Percentiles rank a stretch among this genome's conserved stretches.
Conservation (phyloP, 257 asterid species). For the Voacanga thouarsii region DNA sequence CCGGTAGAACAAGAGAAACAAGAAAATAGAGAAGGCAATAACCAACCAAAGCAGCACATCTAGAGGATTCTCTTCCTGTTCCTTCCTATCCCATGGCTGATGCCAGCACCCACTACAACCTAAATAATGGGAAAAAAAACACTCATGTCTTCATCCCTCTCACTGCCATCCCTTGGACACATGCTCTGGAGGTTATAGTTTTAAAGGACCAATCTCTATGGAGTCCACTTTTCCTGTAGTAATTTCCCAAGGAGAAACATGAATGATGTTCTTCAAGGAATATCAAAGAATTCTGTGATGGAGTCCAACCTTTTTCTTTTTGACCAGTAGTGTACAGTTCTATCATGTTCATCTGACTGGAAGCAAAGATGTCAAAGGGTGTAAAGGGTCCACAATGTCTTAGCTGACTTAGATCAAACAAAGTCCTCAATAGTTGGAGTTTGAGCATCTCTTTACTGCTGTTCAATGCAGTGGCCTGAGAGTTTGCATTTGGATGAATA, state of each 20-base stretch:
- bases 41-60: not conserved
- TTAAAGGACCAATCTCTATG: not conserved
- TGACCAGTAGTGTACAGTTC: not conserved
- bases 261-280: not conserved
- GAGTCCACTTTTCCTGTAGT: not conserved
- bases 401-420: not conserved
- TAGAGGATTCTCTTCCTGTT: not conserved
- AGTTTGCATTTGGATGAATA: not conserved
- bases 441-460: not conserved
- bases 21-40: not conserved
- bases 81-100: not conserved
- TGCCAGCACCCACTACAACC: not conserved
- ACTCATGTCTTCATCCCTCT: not conserved
- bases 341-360: not conserved
- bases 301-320: not conserved
- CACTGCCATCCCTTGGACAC: not conserved
- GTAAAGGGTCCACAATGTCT: not conserved
- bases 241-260: not conserved
- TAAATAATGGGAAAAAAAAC: not conserved
- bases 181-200: not conserved
- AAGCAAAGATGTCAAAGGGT: not conserved
- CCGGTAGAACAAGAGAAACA: no score
- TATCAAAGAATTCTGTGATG: not conserved
- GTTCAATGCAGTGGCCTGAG: not conserved
- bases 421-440: not conserved